Evolutionary conservation across 176 grass and related monocot genomes (phyloP).

Genomic region (Luzula sylvatica): DNA sequence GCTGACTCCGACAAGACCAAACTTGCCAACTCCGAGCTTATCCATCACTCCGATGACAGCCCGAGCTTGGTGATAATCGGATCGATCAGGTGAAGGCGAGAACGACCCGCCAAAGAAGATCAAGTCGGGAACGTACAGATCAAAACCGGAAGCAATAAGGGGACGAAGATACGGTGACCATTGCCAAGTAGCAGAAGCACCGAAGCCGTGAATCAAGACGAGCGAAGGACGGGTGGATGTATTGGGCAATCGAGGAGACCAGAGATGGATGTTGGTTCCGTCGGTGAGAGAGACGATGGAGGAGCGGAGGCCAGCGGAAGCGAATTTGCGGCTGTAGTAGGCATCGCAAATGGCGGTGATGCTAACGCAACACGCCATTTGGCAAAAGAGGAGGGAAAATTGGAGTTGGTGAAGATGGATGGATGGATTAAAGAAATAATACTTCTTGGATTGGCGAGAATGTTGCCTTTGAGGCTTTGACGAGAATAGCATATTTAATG

Average conservation of each 20-base stretch:
- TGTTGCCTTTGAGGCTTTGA: too few relatives aligned
- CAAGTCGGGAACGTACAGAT: constrained; percentile 90
- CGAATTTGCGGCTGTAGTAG: constrained; percentile 57
- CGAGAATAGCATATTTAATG: too few relatives aligned
- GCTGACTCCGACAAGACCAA: constrained; percentile 58
- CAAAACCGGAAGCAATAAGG: constrained; percentile 62
- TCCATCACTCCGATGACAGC: constrained; percentile 56
- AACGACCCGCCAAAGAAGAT: constrained; percentile 77
- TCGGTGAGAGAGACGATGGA: constrained; percentile 25
- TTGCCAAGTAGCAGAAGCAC: constrained; percentile 87
- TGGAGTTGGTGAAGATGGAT: too few relatives aligned
- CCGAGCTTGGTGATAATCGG: constrained; percentile 64
- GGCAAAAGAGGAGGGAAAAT: not conserved
- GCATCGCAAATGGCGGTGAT: constrained; percentile 63
- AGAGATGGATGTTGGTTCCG: constrained; percentile 59
- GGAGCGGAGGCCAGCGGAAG: constrained; percentile 45
- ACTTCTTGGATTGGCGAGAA: too few relatives aligned
- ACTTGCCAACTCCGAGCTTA: constrained; percentile 32
- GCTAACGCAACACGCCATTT: constrained; percentile 39
- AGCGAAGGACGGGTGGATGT: constrained; percentile 38
- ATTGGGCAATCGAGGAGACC: constrained; percentile 33
- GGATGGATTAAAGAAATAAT: too few relatives aligned
- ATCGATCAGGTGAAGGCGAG: constrained; percentile 47
- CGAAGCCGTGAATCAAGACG: constrained; percentile 86
- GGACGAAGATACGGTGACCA: constrained; percentile 63